Evolutionary conservation across 345 rosid genomes (phyloP), one percentile per base, ranked within the genome.

Genomic region (Euphorbia pulcherrima): DNA sequence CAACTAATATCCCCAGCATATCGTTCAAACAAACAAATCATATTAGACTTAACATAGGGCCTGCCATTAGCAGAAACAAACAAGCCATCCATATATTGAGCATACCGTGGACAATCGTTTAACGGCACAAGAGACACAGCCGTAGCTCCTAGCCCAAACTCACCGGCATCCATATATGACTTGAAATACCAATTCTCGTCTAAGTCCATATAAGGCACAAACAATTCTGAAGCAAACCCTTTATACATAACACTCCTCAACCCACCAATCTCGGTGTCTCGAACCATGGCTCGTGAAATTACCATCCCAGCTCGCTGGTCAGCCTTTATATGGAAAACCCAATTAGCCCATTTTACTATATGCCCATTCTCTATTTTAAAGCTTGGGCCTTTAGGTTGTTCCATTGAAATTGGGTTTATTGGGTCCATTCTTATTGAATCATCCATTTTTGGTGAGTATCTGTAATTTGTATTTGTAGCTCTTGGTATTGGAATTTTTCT

Each of bases 201-300:
- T 13, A 80, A 81, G 74, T 86, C 91, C 95, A 86, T 86, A 54
- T 88, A 86, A 27, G 95, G 88, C 68, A 85, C 95, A 60, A 77
- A 88, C 8, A 88, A 63, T 23, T 88, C 95, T 21, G 91, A 85
- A 28, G 83, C 48, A 21, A 86, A 86, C 57, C 95, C 91, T 72
- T 85, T 81, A 75, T 88, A 85, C 86, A 88, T 85, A 51, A 88
- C 88, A 28, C 81, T 83, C 68, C 89, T 83, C 9, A 78, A 74
- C 76, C 65, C 75, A 20, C 78, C 78, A 0, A 68, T 83, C 44
- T 85, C 91, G 3, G 87, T 74, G 59, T 88, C 87, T 18, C 71
- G 76, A 16, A 86, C 80, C 78, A 55, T 78, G 47, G 83, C 95
- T 18, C 40, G 77, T 52, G 91, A 88, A 21, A 88, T 39, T n/a